These are phyloP conservation scores for Phaffia tasmanica DNA, from an alignment of 768 basidiomycete genomes.

Conservation along the genomic window DNA sequence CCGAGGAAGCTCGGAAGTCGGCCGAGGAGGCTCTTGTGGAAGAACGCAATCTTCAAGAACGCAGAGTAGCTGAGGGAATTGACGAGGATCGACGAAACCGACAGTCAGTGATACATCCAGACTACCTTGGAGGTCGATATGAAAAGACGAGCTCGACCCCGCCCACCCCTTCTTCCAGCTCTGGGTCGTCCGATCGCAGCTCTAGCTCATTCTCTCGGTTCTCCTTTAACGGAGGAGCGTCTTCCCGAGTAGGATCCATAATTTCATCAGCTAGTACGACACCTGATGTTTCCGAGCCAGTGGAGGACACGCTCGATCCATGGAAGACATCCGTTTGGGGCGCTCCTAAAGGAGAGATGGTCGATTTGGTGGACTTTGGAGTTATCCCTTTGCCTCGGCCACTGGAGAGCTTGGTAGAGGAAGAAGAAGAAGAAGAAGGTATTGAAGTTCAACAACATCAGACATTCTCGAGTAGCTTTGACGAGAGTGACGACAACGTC, in stretches of 20 bases:
- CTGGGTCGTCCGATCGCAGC: slow-evolving; percentile 2
- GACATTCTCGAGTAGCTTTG: slow-evolving; percentile 11
- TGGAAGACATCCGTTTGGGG: slow-evolving; percentile 14
- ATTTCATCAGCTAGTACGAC: slow-evolving; percentile 12
- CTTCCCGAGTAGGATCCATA: slow-evolving; percentile 1
- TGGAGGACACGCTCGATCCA: neutral
- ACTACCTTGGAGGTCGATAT: neutral
- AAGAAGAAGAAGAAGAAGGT: slow-evolving; percentile 18
- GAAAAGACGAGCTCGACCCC: neutral
- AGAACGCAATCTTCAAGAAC: slow-evolving; percentile 11
- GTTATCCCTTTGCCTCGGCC: slow-evolving; percentile 13
- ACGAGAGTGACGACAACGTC: slow-evolving; percentile 24
- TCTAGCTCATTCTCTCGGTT: slow-evolving; percentile 18
- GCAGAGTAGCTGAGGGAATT: slow-evolving; percentile 17
- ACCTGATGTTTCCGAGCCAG: slow-evolving; percentile 4
- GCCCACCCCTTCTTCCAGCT: slow-evolving; percentile 12
- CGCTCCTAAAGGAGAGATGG: slow-evolving; percentile 5
- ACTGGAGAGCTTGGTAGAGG: slow-evolving; percentile 21
- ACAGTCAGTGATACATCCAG: neutral
- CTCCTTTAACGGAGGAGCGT: slow-evolving; percentile 11
- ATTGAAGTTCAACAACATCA: neutral
- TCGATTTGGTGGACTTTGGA: slow-evolving; percentile 23
- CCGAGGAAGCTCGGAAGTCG: slow-evolving; percentile 15
- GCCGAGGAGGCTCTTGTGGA: slow-evolving; percentile 18
- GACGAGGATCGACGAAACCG: slow-evolving; percentile 20